Base-by-base conservation (phyloP, 2,329 filamentous ascomycete genomes). In the Cercospora sojina region DNA sequence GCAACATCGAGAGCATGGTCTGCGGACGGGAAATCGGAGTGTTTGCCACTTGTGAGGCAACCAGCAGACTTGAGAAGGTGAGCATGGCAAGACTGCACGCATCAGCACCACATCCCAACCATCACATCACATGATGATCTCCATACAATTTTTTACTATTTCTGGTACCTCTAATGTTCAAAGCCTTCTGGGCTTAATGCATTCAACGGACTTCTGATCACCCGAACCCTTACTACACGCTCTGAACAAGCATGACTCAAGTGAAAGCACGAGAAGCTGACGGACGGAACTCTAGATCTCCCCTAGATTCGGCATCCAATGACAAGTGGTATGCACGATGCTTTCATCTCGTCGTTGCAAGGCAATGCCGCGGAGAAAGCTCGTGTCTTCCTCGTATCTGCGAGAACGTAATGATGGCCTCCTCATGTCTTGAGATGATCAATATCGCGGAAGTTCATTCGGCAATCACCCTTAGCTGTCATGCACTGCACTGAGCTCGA, bases 101-200 rank as follows among this genome's bases (percentile, higher is more conserved):
- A 9, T 20, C 18, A 18, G 8, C 58, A 47, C 23, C 38, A 35
- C 5, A 7, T n/a, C n/a, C 20, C 5, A 7, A 27, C n/a, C 20
- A 58, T 31, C 31, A 25, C 47, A 56, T 56, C 31, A 53, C 55
- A 67, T 70, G 66, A 68, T 68, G 66, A 68, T 68, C 59, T 68
- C 66, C 66, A 51, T 64, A 55, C 83, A 84, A 83, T 41, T 64
- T 25, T 79, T 80, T 78, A 83, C 83, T 74, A 67, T 90, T 93
- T 95, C 91, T 96, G 92, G 92, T 93, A 96, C 92, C 92, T 96
- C 92, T 96, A 94, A 92, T 92, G 87, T 91, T 90, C 94, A 88
- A 84, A 84, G 77, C 76, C 60, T 78, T 82, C 81, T 57, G 35
- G 77, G 82, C 79, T 85, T 88, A 80, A 91, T 93, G 91, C 92